These are phyloP conservation scores for Termitomyces sp. DNA, from an alignment of 768 basidiomycete genomes.

Conservation along the genomic window DNA sequence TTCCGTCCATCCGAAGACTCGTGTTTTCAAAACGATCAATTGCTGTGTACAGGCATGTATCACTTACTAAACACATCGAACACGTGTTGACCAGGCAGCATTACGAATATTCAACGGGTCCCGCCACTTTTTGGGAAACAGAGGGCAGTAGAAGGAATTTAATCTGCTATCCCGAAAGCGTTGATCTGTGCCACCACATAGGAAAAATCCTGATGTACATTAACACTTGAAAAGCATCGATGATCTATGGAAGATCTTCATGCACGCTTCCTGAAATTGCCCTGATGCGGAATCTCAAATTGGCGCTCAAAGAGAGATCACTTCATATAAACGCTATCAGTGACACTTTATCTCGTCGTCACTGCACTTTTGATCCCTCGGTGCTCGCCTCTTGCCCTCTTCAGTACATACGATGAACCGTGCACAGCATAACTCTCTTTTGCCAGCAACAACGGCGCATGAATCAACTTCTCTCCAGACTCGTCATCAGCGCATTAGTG, in stretches of 20 bases:
- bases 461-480: neutral
- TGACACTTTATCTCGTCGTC: neutral
- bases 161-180: neutral
- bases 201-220: neutral
- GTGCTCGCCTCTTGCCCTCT: neutral
- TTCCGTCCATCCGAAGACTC: neutral
- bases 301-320: neutral
- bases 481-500: constrained; percentile 2
- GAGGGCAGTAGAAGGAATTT: neutral
- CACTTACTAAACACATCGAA: too few relatives aligned
- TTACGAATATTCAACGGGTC: neutral
- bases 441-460: neutral
- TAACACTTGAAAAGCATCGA: neutral
- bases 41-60: neutral
- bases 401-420: neutral
- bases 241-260: neutral
- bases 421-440: neutral
- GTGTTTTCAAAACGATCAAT: neutral
- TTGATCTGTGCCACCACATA: neutral
- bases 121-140: neutral
- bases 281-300: neutral
- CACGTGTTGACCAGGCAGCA: neutral
- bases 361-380: neutral
- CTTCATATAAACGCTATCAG: neutral
- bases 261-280: neutral